Conservation (phyloP, 305 asterid genomes). For the Fraxinus dipetala region DNA sequence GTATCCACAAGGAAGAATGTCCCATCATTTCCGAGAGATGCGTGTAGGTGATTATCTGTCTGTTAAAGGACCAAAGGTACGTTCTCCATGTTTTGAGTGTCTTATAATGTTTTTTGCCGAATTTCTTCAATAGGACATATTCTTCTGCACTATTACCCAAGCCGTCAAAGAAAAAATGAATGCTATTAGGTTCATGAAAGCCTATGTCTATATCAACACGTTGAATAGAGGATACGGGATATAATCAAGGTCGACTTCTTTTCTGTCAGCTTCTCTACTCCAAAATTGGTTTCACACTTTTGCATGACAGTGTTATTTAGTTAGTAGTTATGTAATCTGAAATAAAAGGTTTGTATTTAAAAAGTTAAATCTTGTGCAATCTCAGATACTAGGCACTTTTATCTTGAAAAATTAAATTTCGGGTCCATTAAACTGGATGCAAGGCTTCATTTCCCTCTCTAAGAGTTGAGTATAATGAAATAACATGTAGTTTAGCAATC, state of each 20-base stretch:
- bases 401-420: background rate
- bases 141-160: background rate
- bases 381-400: background rate
- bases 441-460: background rate
- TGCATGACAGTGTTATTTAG: background rate
- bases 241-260: background rate
- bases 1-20: conserved; percentile 99
- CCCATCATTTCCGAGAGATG: conserved; percentile 94
- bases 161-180: background rate
- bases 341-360: background rate
- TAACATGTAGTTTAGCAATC: background rate
- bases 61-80: conserved; percentile 97
- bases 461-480: background rate
- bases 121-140: background rate
- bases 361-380: background rate
- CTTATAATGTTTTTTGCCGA: background rate
- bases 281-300: background rate
- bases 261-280: background rate
- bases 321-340: background rate
- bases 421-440: background rate
- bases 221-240: background rate
- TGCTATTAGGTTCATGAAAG: background rate
- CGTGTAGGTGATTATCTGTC: conserved; percentile 75
- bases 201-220: background rate
- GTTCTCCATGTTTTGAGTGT: conserved; percentile 6